Base-by-base conservation (phyloP, 176 grass and related monocot species). In the Thinopyrum elongatum region DNA sequence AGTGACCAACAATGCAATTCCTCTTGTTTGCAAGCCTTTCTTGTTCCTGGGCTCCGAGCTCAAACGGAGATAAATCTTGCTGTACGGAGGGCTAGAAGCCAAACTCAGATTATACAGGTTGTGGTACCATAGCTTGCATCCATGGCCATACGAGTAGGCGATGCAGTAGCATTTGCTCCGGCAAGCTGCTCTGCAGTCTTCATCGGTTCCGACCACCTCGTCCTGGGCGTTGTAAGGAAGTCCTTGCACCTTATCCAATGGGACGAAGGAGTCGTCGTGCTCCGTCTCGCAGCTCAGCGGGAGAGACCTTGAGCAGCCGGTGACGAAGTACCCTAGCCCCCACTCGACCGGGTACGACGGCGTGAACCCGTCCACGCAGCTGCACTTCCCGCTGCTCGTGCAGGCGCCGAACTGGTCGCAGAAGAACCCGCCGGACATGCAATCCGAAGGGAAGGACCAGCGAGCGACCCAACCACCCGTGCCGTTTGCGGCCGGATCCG, bases 371-470 rank as follows among this genome's bases (percentile, higher is more conserved):
- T 74, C 35, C 23, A 72, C 8, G 4, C 91, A 93, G 1, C 33
- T 0, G 41, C 91, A 93, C 34, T 3, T 81, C 16, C 23, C 15
- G 26, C n/a, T 55, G 77, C 19, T 23, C 0, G 13, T 69, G 85
- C 80, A 87, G 39, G 31, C 53, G 53, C 88, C 87, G 16, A 89
- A 89, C 7, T 26, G 5, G 4, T 82, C 87, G 36, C 82, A 89
- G 82, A 89, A 85, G 81, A 93, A 87, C 7, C 35, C 75, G 13
- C 71, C 46, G 51, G 84, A 80, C 55, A 86, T 83, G 29, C 91
- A 92, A 25, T 84, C 69, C 22, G 78, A 82, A 28, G 77, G 76
- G 58, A 86, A 90, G 21, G 34, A 80, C 67, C 84, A 87, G 62
- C 21, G 65, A 87, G 79, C 5, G 10, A 80, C 81, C 46, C 66